Base-by-base conservation (phyloP, 768 basidiomycete species). In the Favolaschia claudopus region DNA sequence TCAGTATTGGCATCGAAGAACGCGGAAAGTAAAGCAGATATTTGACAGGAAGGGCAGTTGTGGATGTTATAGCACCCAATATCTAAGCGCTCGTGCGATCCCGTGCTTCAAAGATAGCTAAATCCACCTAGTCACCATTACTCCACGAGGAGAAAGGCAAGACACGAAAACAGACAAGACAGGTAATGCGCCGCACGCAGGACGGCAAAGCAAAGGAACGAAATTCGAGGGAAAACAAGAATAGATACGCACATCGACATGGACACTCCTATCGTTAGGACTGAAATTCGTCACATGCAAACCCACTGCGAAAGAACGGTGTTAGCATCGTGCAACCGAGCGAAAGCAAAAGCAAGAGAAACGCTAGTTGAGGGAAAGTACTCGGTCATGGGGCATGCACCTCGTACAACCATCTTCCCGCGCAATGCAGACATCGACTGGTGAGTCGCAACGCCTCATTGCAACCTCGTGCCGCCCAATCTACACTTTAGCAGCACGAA, bases 271-370 rank as follows among this genome's bases (percentile, higher is more conserved):
- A 40, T 64, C 63, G 27, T 55, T 44, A 4, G 63, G 63, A 45
- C n/a, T n/a, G n/a, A n/a, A n/a, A n/a, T 64, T 64, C 42, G 50
- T 60, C 17, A 64, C 63, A 17, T 58, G 58, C 20, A 64, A 46
- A 37, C 58, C 58, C 17, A 60, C 63, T 64, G 27, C 7, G 55
- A 7, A 20, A 29, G 14, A 33, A 22, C 25, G 25, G 46, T 27
- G 43, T 57, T 50, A 56, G 54, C 50, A 62, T 37, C n/a, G 34
- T 47, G 36, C 10, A 22, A 10, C 10, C 9, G 19, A 10, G 49
- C 24, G 32, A 40, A 7, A 49, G 44, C 17, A 39, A 27, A 38
- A 38, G 37, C 37, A 45, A 6, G 33, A 28, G 49, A 39, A 38
- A 28, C n/a, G n/a, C n/a, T n/a, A n/a, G n/a, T n/a, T n/a, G 28